These are phyloP conservation scores for Mucor velutinosus DNA, from an alignment of 371 early-diverging fungal species.

Conservation along the genomic window DNA sequence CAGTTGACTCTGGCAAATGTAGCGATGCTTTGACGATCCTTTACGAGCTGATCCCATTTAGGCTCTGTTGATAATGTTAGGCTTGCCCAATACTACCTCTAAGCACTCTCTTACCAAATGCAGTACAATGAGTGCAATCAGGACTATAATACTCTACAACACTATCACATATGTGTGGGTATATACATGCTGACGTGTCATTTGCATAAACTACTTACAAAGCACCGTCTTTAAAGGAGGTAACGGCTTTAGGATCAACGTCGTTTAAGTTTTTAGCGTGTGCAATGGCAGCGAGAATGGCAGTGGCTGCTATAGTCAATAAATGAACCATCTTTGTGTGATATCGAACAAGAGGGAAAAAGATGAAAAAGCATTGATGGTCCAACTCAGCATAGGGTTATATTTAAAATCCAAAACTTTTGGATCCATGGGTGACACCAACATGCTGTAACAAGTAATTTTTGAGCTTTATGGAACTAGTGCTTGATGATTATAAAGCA, in stretches of 20 bases:
- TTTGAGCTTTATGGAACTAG: neutral
- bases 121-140: conserved; percentile 28
- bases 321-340: conserved; percentile 15
- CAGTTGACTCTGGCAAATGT: conserved; percentile 21
- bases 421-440: neutral
- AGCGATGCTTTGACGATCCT: neutral
- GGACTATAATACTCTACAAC: conserved; percentile 43
- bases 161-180: conserved; percentile 14
- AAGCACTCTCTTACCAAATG: conserved; percentile 25
- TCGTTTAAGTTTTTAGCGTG: conserved; percentile 15
- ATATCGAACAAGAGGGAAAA: neutral
- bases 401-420: neutral
- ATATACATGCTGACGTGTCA: neutral
- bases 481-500: neutral
- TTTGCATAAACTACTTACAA: conserved; percentile 15
- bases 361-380: neutral
- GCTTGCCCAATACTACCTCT: too few species aligned
- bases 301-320: neutral
- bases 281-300: neutral
- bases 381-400: neutral
- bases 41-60: conserved; percentile 2
- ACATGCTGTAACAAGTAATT: neutral
- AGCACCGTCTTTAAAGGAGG: conserved; percentile 2
- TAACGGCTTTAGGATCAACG: conserved; percentile 15
- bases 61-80: neutral